Base-by-base conservation (phyloP, 129 eudicot species). In the Pulicaria dysenterica region DNA sequence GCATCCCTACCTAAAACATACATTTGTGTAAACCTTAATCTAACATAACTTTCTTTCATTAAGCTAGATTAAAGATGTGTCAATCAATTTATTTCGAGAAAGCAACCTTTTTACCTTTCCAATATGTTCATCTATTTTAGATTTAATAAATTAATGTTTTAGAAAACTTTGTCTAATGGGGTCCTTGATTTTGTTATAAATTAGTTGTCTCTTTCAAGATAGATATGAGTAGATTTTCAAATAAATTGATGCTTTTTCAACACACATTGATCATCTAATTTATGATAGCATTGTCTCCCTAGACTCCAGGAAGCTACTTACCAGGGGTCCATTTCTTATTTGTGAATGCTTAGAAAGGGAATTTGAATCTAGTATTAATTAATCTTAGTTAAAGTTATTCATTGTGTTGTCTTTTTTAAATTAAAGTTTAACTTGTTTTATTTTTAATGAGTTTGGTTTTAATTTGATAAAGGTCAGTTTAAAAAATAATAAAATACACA, bases 271-370 rank as follows among this genome's bases (percentile, higher is more conserved):
- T 78, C 72, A 70, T 70, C 51, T 9, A 69, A 69, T 51, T 78
- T 70, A 78, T 78, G 82, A 78, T 78, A 70, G 73, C 67, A 43
- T 70, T 78, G 77, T 70, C 67, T 78, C 77, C 72, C 77, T 77
- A 55, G 16, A 54, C 77, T 59, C 51, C 17, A 53, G 82, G 71
- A 70, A 61, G 59, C 76, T 77, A 72, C 50, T 36, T 62, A 53
- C 7, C 41, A 42, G 75, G 54, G 71, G 81, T 59, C 70, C 64
- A 69, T 77, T 17, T 77, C 24, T 45, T 58, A 48, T 56, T 75
- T 56, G 46, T 77, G 44, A 47, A 58, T 47, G 58, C 77, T 69
- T 58, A 68, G 69, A 48, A 77, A 61, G 67, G 24, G 40, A 14
- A 24, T 31, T 49, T 31, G 64, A 58, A 59, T 50, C 48, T 69